Base-by-base conservation (phyloP, 2,329 filamentous ascomycete genomes). In the Nothophaeocryptopus gaeumannii region DNA sequence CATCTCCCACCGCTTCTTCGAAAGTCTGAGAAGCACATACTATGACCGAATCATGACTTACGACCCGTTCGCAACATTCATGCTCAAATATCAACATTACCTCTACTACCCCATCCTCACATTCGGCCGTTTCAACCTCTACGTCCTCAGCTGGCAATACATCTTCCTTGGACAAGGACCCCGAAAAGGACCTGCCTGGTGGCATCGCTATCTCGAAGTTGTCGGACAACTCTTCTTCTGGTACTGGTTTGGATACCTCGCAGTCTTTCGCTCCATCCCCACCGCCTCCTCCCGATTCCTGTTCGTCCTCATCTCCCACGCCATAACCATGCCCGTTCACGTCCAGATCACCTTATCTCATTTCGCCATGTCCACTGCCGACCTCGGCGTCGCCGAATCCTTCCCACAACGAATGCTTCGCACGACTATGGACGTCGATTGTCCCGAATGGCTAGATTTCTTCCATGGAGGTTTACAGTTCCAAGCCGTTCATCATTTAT, bases 341-440 rank as follows among this genome's bases (percentile, higher is more conserved):
- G 76, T 87, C 2, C 85, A 88, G 60, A 86, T 88, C 65, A 87
- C 84, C 0, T 78, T 88, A 8, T 84, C 80, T 1, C 85, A 88
- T 69, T 88, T 84, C 74, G 84, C 81, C 52, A 88, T 87, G 84
- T 82, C 80, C 16, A 85, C 82, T 2, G 71, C 79, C 0, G 81
- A 86, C 54, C 74, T 86, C 2, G 83, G 83, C 51, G 76, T 80
- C 39, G 72, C 74, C 47, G 84, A 88, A 63, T 84, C 81, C 0
- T 88, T 87, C 62, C 74, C 84, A 0, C 83, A 86, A 70, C 81
- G 82, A 61, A 84, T 85, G 75, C 71, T 88, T 33, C 77, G 84
- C 38, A 88, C 84, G 2, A 87, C 84, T 20, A 86, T 88, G 83
- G 85, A 88, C 60, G 80, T 88, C 40, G 83, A 86, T 60, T 88